Evolutionary conservation across 805 yeast species (phyloP).

Genomic region (Ogataea neopini): DNA sequence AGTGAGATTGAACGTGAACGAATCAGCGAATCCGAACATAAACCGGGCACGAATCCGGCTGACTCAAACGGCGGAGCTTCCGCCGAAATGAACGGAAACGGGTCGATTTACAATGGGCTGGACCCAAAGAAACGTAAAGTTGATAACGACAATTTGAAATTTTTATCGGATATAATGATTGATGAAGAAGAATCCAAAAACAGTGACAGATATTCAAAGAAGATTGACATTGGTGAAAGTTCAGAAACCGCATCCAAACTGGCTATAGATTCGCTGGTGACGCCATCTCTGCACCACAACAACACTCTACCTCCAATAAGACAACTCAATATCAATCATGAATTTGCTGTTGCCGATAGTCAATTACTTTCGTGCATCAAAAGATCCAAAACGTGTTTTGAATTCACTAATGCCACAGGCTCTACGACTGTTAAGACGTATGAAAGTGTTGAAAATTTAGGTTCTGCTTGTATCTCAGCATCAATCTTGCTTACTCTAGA

Average conservation of each 20-base stretch:
- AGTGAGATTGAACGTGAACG: constrained; percentile 11
- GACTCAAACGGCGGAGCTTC: not conserved
- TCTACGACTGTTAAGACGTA: constrained; percentile 18
- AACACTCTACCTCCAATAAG: constrained; percentile 27
- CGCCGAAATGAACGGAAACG: not conserved
- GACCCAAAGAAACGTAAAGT: constrained; percentile 10
- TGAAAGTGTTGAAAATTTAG: constrained; percentile 56
- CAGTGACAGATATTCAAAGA: constrained; percentile 18
- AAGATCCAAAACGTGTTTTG: constrained; percentile 62
- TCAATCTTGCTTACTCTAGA: constrained; percentile 65
- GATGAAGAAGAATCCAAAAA: constrained; percentile 35
- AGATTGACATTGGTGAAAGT: constrained; percentile 22
- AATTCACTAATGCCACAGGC: constrained; percentile 34
- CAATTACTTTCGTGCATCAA: constrained; percentile 49
- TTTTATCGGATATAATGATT: constrained; percentile 29
- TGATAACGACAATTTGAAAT: constrained; percentile 24
- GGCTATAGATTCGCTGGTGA: constrained; percentile 49
- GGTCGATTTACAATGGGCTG: not conserved
- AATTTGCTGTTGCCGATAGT: constrained; percentile 28
- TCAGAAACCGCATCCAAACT: constrained; percentile 39
- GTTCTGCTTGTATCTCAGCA: constrained; percentile 54
- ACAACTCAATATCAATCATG: constrained; percentile 27
- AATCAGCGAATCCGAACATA: constrained; percentile 4
- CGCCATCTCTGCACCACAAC: constrained; percentile 35
- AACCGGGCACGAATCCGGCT: not conserved